Evolutionary conservation across 345 rosid genomes (phyloP), one percentile per base, ranked within the genome.

Genomic region (Murraya koenigii): DNA sequence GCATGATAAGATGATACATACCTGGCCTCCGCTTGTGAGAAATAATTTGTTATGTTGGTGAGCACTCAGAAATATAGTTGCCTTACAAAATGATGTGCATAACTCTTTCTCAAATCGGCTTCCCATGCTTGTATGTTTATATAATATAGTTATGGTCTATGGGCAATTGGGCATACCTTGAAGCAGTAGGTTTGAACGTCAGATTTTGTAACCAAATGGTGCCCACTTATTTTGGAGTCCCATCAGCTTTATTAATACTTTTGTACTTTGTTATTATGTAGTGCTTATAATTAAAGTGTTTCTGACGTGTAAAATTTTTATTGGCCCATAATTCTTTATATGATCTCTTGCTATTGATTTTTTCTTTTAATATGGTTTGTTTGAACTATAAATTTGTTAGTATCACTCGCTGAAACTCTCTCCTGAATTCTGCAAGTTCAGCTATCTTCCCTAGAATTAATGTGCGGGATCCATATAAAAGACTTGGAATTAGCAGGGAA

Each of bases 401-500:
- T 10, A 0, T n/a, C 55, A n/a, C 61, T 73, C 0, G 9, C 14
- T 81, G 55, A 54, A 19, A 56, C 70, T 80, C 62, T 69, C 10
- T 63, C 28, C n/a, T 81, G 49, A 17, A 74, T 83, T 64, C 64
- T 78, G 74, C 82, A 76, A 84, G 88, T 73, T 88, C 95, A 69
- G 88, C 81, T 64, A 39, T 90, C 49, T 96, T 96, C 77, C 99
- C 98, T 62, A 89, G 98, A 86, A 92, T 96, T 77, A 88, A 88
- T 80, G 82, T 92, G 33, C 83, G 89, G 76, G 97, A 92, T 73
- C 95, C 98, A 5, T 92, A 92, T 84, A 94, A 89, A 82, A 90
- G 97, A 72, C 94, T 96, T 69, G 98, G 98, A 79, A 89, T 94
- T 82, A 96, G 98, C 89, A 75, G 64, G 82, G 97, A 91, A 84